Percentiles rank a stretch among this genome's conserved stretches.
These are phyloP conservation scores for Apophysomyces sp. DNA, from an alignment of 371 early-diverging fungal species.

Conservation along the genomic window DNA sequence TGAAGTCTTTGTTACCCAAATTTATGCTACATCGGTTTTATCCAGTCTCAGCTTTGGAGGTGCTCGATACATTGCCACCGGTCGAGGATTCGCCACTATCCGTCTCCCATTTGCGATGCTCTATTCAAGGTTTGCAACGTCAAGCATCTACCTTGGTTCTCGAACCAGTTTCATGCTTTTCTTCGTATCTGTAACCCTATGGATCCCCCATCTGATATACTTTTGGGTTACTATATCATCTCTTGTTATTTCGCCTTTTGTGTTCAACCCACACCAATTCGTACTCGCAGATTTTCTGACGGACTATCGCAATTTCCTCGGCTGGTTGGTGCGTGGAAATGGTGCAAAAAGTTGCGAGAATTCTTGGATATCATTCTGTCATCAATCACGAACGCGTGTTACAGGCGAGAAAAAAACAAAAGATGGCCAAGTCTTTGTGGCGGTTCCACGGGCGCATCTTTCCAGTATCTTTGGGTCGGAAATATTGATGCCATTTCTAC, in stretches of 20 bases:
- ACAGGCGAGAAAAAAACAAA: slow-evolving; percentile 53
- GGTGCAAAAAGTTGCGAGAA: slow-evolving; percentile 59
- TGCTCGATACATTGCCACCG: slow-evolving; percentile 86
- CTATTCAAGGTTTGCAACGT: slow-evolving; percentile 79
- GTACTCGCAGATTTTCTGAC: slow-evolving; percentile 70
- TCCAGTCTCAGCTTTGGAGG: slow-evolving; percentile 86
- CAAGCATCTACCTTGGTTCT: slow-evolving; percentile 83
- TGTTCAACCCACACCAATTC: slow-evolving; percentile 89
- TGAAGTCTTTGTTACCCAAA: slow-evolving; percentile 89
- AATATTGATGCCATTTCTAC: slow-evolving; percentile 73
- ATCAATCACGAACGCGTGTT: slow-evolving; percentile 68
- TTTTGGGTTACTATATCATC: slow-evolving; percentile 84
- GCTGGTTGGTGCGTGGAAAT: slow-evolving; percentile 81
- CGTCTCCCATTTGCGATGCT: slow-evolving; percentile 78
- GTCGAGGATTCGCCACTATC: slow-evolving; percentile 88
- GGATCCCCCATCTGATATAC: slow-evolving; percentile 77
- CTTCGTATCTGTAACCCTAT: slow-evolving; percentile 72
- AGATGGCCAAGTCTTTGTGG: slow-evolving; percentile 47
- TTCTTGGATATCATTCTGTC: slow-evolving; percentile 84
- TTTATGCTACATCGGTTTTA: slow-evolving; percentile 81
- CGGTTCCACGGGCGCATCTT: slow-evolving; percentile 67
- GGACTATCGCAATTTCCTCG: slow-evolving; percentile 78
- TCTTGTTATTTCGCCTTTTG: slow-evolving; percentile 73
- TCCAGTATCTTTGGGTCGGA: slow-evolving; percentile 75
- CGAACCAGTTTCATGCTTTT: slow-evolving; percentile 71